phyloP scores from a whole-genome alignment of 2,329 filamentous ascomycete species.

The Aspergillus bombycis region DNA sequence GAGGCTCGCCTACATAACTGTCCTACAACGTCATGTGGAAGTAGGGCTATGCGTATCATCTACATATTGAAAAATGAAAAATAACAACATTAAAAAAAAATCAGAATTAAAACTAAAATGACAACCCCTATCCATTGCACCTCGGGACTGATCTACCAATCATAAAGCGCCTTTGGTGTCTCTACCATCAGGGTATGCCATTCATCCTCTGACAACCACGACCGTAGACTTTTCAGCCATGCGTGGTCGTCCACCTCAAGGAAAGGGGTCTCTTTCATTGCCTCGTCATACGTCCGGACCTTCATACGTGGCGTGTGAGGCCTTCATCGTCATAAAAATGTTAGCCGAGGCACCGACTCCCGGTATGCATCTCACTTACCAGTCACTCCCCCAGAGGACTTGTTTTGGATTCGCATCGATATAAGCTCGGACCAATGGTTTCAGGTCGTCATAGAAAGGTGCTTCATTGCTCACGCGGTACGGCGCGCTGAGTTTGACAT shows the following conservation, averaged over 20 bases:
- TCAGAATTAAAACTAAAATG: too few species aligned
- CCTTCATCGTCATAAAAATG: slow-evolving; percentile 18
- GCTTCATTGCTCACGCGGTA: slow-evolving; percentile 38
- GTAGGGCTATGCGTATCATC: background rate
- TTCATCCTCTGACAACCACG: slow-evolving; percentile 28
- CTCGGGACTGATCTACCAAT: slow-evolving; percentile 10
- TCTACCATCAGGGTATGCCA: slow-evolving; percentile 29
- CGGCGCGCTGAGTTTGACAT: slow-evolving; percentile 44
- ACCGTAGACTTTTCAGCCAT: slow-evolving; percentile 31
- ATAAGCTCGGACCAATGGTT: slow-evolving; percentile 19
- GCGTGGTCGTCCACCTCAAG: slow-evolving; percentile 29
- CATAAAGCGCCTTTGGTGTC: slow-evolving; percentile 25
- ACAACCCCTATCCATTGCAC: too few species aligned
- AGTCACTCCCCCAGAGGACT: slow-evolving; percentile 46
- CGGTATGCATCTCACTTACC: slow-evolving; percentile 18
- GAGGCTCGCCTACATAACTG: background rate
- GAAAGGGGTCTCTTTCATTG: slow-evolving; percentile 35
- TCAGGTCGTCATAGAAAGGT: slow-evolving; percentile 37
- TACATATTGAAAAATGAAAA: too few species aligned
- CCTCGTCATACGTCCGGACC: slow-evolving; percentile 37
- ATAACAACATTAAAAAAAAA: too few species aligned
- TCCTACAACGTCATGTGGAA: background rate
- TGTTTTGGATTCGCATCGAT: slow-evolving; percentile 5
- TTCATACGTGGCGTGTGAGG: slow-evolving; percentile 45
- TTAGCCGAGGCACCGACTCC: background rate